Evolutionary conservation across 208 protist genomes (phyloP), one percentile per base, ranked within the genome.

Genomic region (Acanthamoeba lenticulata): DNA sequence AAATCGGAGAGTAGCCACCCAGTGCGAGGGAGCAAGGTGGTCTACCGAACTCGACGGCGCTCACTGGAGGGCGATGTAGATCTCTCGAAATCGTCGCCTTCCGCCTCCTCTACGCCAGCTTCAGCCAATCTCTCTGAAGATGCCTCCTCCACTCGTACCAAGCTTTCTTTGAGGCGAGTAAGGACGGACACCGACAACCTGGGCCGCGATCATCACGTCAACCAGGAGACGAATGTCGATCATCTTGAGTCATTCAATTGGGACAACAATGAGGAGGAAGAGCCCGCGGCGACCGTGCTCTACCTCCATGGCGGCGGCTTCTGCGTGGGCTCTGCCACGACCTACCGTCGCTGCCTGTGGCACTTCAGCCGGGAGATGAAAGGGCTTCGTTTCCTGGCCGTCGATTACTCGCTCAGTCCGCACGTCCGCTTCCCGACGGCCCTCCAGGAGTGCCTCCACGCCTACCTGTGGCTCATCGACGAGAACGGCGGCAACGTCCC

Each of bases 281-380:
- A 85, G 13, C n/a, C 45, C 1, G 74, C 74, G 24, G 55, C 85
- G 38, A 91, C 85, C 17, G 85, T 91, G 5, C 47, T 91, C 3
- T 91, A 72, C 34, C 60, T 91, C 4, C 85, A 91, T 38, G 85
- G 85, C 36, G 85, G 85, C 36, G 85, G 85, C 11, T 91, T 91
- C 85, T 91, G 85, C 60, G 52, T 91, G 29, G 85, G 85, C 19
- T 91, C 85, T 15, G 6, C 85, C 21, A 74, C 60, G 15, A 91
- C 55, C 52, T 91, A 91, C 32, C 49, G 85, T 24, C 15, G 34
- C 0, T 91, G 85, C 40, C 52, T 91, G 49, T 91, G 85, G 85
- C 49, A 91, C 85, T 91, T 91, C 60, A 91, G 85, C 36, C 49
- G 60, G 60, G 49, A 91, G 38, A 91, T 91, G 85, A 91, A 91